Base-by-base conservation (phyloP, 2,329 filamentous ascomycete genomes). In the Aspergillus clavatus region DNA sequence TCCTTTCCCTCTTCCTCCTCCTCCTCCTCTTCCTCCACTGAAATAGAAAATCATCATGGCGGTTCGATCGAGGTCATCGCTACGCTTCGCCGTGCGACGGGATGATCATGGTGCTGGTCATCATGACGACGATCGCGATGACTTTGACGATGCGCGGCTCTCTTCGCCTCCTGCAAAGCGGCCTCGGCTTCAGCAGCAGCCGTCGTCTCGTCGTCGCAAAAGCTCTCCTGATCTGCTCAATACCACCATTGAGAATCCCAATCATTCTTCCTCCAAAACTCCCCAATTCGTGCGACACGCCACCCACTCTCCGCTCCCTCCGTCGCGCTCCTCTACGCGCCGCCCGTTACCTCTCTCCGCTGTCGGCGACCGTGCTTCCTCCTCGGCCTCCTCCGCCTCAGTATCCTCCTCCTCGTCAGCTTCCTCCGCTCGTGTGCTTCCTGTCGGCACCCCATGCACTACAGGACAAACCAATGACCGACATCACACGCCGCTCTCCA, bases 211-310 rank as follows among this genome's bases (percentile, higher is more conserved):
- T 42, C 57, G 59, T 42, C 60, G 60, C 47, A 56, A 52, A 43
- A 67, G 63, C 47, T 66, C 61, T 10, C 62, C 62, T 12, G 64
- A 64, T 44, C 58, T 61, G 11, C 55, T 65, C 11, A 60, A 66
- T 38, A 59, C 56, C 11, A 62, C 59, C 26, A 54, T 54, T 22
- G 50, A 50, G 5, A 35, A 55, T 19, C 24, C 43, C 35, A 42
- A 43, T 24, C 39, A 42, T 18, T 24, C 42, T 24, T 38, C 47
- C 16, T 38, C 49, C 31, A 35, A 35, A 35, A 21, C 18, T 19
- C 31, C 31, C 3, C 31, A 33, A 8, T 2, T 35, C 31, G 16
- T 11, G 31, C 31, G 31, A 35, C 31, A 21, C 14, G 6, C 28
- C 4, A 16, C 8, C 16, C 29, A 16, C 7, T 33, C 29, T 19